Evolutionary conservation across 768 basidiomycete species (phyloP).

Genomic region (Filobasidium wieringae): DNA sequence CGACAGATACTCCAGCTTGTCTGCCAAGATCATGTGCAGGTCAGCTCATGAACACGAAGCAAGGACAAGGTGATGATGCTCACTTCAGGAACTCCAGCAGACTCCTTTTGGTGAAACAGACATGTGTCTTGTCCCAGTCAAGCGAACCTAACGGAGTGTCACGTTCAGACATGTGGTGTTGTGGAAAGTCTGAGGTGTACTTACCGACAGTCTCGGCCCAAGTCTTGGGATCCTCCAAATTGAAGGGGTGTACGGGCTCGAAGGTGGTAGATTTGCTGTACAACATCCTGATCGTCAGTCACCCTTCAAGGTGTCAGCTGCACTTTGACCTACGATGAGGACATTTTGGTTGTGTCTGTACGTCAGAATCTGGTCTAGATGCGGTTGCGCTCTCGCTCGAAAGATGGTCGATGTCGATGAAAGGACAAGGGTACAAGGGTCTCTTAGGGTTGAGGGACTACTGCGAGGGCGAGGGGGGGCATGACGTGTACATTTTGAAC

Average conservation of each 20-base stretch:
- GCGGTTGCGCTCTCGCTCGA: too few species aligned
- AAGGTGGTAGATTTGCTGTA: constrained; percentile 24
- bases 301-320: too few species aligned
- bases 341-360: too few species aligned
- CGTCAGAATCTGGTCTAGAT: too few species aligned
- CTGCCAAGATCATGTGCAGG: constrained; percentile 15
- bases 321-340: too few species aligned
- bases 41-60: not conserved
- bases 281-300: too few species aligned
- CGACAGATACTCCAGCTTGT: constrained; percentile 23
- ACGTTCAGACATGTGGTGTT: not conserved
- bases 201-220: constrained; percentile 33
- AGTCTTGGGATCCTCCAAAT: constrained; percentile 33
- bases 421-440: too few species aligned
- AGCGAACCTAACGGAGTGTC: constrained; percentile 23
- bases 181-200: too few species aligned
- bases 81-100: constrained; percentile 39
- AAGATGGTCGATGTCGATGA: too few species aligned
- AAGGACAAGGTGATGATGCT: not conserved
- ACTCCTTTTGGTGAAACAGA: constrained; percentile 38
- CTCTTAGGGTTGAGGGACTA: too few species aligned
- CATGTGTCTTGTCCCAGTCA: constrained; percentile 36
- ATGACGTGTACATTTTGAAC: too few species aligned
- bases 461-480: too few species aligned
- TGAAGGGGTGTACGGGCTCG: constrained; percentile 37